Conservation (phyloP, 2,329 filamentous ascomycete genomes). For the Hysterium pulicare region DNA sequence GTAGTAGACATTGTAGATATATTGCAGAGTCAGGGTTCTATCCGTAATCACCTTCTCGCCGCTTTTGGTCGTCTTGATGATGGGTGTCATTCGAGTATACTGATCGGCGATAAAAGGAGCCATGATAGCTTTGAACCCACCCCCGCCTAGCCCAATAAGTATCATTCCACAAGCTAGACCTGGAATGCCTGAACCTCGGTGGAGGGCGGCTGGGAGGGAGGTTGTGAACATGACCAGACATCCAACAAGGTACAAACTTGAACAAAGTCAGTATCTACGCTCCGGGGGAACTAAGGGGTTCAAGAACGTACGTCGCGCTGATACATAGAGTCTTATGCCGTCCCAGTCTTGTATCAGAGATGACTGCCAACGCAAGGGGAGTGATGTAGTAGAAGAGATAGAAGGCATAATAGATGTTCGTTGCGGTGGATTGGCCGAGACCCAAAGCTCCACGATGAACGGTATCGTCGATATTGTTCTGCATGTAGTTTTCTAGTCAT, state of each 20-base stretch:
- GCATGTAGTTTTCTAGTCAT: constrained; percentile 45
- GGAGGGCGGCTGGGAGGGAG: constrained; percentile 20
- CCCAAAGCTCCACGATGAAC: constrained; percentile 34
- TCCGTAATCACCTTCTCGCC: constrained; percentile 35
- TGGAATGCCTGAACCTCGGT: constrained; percentile 12
- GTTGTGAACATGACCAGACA: constrained; percentile 21
- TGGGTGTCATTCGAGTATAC: constrained; percentile 21
- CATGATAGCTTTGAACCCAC: constrained; percentile 35
- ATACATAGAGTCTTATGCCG: constrained; percentile 36
- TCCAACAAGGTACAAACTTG: too few species aligned
- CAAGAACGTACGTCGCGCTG: constrained; percentile 23
- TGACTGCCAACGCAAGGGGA: constrained; percentile 33
- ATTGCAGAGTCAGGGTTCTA: constrained; percentile 33
- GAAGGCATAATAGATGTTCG: constrained; percentile 55
- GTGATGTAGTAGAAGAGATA: constrained; percentile 49
- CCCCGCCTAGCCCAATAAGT: constrained; percentile 39
- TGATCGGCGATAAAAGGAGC: constrained; percentile 37
- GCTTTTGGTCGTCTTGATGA: constrained; percentile 18
- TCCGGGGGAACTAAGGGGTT: too few species aligned
- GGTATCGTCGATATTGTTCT: constrained; percentile 29
- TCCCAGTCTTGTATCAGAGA: constrained; percentile 40
- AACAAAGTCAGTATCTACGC: too few species aligned
- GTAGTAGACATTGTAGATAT: constrained; percentile 40
- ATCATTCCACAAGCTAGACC: constrained; percentile 27
- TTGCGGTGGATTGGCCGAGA: constrained; percentile 41